Base-by-base conservation (phyloP, 371 early-diverging fungal genomes). In the Syncephalis plumigaleata region DNA sequence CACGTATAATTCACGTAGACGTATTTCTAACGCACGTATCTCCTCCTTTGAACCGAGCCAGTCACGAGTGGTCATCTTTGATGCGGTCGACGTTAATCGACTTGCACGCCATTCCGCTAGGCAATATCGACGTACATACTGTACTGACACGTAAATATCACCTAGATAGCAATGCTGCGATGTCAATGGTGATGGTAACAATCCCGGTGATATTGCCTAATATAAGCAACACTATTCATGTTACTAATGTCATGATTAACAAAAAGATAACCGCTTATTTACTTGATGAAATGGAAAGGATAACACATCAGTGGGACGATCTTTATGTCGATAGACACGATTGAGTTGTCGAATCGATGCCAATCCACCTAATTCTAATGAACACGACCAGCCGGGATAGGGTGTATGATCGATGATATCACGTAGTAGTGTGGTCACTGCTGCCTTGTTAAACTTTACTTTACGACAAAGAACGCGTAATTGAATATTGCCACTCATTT, bases 201-300 rank as follows among this genome's bases (percentile, higher is more conserved):
- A 26, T 9, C 37, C 39, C 17, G 45, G 49, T 2, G 17, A 45
- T 31, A 38, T n/a, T 46, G 31, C 46, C 54, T 46, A 23, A 22
- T 15, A 21, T 36, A 47, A 17, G 9, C 0, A 39, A 25, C 37
- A 17, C 39, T 45, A 18, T 1, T 1, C 22, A 17, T 36, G 36
- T 1, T 22, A 26, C 0, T 45, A 1, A 40, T 13, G 21, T 46
- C n/a, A 45, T 46, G 13, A 0, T 11, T 23, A 45, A 2, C 40
- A 20, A 17, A 16, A 22, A 11, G 22, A 22, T 39, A 18, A 21
- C 5, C 11, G 20, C 13, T 31, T 26, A 1, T 1, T 2, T 49
- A 54, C 54, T 18, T 27, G 13, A 40, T 49, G 46, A 36, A 54
- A 54, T 22, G 54, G 54, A 54, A 54, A 54, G 7, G 50, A 50